Conservation (phyloP, 352 stramenopile genomes). For the Phytophthora ramorum region DNA sequence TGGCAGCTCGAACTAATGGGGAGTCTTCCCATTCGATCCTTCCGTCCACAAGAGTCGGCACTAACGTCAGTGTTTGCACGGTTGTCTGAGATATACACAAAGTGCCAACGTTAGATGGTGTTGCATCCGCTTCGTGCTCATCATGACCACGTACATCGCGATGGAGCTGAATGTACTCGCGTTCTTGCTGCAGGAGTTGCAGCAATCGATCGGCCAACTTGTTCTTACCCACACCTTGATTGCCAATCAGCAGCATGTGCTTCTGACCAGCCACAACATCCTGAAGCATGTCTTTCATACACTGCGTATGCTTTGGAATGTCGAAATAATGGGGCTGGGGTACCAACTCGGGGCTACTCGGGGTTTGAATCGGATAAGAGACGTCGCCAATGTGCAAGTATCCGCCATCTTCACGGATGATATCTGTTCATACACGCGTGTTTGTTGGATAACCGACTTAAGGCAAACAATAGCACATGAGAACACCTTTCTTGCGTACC, state of each 20-base stretch:
- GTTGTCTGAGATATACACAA: constrained; percentile 74
- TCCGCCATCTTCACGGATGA: constrained; percentile 51
- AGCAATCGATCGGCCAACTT: constrained; percentile 93
- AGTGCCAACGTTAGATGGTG: background rate
- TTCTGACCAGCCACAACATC: constrained; percentile 89
- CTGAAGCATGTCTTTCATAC: constrained; percentile 89
- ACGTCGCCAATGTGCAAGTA: constrained; percentile 70
- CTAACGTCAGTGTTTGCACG: constrained; percentile 92
- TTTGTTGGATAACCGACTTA: background rate
- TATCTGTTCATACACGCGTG: constrained; percentile 23
- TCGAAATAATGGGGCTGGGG: constrained; percentile 91
- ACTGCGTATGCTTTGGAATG: constrained; percentile 88
- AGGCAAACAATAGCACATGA: background rate
- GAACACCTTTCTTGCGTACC: constrained; percentile 4
- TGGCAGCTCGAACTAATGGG: constrained; percentile 93
- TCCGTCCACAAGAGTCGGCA: constrained; percentile 89
- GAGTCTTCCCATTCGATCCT: constrained; percentile 94
- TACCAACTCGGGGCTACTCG: constrained; percentile 79
- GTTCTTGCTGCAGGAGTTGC: constrained; percentile 91
- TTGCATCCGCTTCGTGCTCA: background rate
- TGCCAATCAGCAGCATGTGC: constrained; percentile 94
- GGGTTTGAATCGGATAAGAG: constrained; percentile 58
- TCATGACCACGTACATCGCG: constrained; percentile 76
- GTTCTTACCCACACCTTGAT: constrained; percentile 97
- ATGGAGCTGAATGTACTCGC: constrained; percentile 98